A percentile compares a stretch with the other conserved stretches of the same genome.
Evolutionary conservation across 208 protist species (phyloP).

Genomic region (Porcisia hertigi): DNA sequence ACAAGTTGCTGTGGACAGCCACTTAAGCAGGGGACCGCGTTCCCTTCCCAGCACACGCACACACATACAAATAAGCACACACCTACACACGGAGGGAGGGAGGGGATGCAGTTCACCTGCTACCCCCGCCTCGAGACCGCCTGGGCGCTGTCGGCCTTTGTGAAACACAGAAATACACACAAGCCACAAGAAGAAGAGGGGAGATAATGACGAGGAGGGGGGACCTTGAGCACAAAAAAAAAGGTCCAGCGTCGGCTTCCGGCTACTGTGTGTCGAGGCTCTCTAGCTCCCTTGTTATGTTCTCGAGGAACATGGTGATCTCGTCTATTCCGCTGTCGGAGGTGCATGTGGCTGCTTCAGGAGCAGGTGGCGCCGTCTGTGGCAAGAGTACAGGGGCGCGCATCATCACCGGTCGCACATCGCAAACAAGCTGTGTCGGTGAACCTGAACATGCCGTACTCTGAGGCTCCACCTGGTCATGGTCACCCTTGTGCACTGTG

Average conservation of each 20-base stretch:
- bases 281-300: conserved; percentile 79
- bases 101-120: background rate
- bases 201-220: conserved; percentile 12
- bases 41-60: background rate
- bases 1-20: too few relatives aligned
- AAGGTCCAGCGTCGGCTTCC: too few relatives aligned
- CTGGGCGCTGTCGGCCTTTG: background rate
- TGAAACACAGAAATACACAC: background rate
- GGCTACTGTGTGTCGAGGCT: conserved; percentile 33
- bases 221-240: background rate
- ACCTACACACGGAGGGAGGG: background rate
- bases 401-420: conserved; percentile 3
- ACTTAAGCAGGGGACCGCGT: too few relatives aligned
- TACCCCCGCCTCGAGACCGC: background rate
- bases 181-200: background rate
- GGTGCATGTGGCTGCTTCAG: background rate
- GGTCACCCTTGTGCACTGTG: background rate
- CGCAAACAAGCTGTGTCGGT: background rate
- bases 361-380: background rate
- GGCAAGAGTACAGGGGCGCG: conserved; percentile 9
- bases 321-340: conserved; percentile 26
- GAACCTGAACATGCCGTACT: background rate
- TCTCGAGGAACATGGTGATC: conserved; percentile 63
- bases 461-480: background rate
- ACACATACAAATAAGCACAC: background rate